A percentile compares a stretch with the other conserved stretches of the same genome.
These are phyloP conservation scores for Sugiyamaella smithiae DNA, from an alignment of 805 yeast genomes.

Conservation along the genomic window DNA sequence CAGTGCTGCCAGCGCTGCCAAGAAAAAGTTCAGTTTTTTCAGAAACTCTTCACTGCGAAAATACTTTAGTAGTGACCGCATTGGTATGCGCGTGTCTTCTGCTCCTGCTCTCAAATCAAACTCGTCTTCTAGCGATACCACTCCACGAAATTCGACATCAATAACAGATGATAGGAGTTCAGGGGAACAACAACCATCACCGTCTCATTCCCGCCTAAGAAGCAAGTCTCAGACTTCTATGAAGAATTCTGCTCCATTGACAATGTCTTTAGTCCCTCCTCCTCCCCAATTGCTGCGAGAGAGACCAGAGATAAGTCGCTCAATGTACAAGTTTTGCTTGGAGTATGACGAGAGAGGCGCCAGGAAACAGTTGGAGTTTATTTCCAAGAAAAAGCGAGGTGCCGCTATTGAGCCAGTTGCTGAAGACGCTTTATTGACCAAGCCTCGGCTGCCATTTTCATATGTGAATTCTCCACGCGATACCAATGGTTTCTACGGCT, in stretches of 20 bases:
- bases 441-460: slow-evolving; percentile 24
- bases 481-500: background rate
- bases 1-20: background rate
- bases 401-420: background rate
- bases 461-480: background rate
- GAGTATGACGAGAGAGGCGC: slow-evolving; percentile 20
- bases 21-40: slow-evolving; percentile 14
- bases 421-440: background rate
- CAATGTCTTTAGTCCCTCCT: slow-evolving; percentile 27
- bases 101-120: background rate
- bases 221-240: slow-evolving; percentile 1
- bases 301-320: slow-evolving; percentile 32
- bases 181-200: background rate
- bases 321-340: slow-evolving; percentile 30
- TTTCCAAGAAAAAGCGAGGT: slow-evolving; percentile 5
- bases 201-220: background rate
- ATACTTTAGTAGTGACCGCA: slow-evolving; percentile 9
- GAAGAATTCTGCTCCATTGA: slow-evolving; percentile 11
- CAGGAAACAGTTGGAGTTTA: slow-evolving; percentile 18
- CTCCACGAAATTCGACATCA: slow-evolving; percentile 2
- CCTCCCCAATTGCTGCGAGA: slow-evolving; percentile 31
- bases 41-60: slow-evolving; percentile 4
- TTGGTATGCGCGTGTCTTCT: background rate
- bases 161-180: background rate
- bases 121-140: background rate